Percentiles rank a stretch among this genome's conserved stretches.
Conservation (phyloP, 257 asterid genomes). For the Primulina huaijiensis region DNA sequence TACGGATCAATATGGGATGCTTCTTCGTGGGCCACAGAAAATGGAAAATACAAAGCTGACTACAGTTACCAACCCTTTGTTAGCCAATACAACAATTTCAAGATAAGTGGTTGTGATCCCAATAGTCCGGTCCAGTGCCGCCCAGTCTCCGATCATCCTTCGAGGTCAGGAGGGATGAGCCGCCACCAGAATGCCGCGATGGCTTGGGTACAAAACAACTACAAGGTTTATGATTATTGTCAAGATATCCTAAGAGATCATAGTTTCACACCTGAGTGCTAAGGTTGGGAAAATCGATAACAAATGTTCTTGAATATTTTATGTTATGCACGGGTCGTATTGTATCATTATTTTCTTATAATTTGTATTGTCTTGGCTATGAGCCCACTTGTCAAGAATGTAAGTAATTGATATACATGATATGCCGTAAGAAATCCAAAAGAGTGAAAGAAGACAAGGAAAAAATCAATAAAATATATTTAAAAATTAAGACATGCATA, state of each 20-base stretch:
- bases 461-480: too few relatives aligned
- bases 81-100: conserved; percentile 62
- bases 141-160: conserved; percentile 42
- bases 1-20: conserved; percentile 95
- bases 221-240: conserved; percentile 74
- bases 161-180: conserved; percentile 55
- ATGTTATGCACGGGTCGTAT: too few relatives aligned
- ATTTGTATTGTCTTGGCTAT: conserved; percentile 34
- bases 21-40: conserved; percentile 87
- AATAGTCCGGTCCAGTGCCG: conserved; percentile 36
- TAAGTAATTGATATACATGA: conserved; percentile 22
- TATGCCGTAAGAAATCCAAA: conserved; percentile 42
- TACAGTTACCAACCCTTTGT: conserved; percentile 71
- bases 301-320: not conserved
- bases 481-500: not conserved
- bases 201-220: conserved; percentile 59
- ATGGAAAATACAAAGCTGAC: conserved; percentile 73
- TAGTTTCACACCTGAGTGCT: conserved; percentile 72
- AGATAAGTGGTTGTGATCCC: conserved; percentile 49
- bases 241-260: conserved; percentile 54
- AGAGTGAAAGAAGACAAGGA: not conserved
- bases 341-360: not conserved
- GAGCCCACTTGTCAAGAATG: conserved; percentile 30
- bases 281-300: not conserved
- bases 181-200: conserved; percentile 55